phyloP scores from a whole-genome alignment of 2,329 filamentous ascomycete species.

The Eutypa lata region DNA sequence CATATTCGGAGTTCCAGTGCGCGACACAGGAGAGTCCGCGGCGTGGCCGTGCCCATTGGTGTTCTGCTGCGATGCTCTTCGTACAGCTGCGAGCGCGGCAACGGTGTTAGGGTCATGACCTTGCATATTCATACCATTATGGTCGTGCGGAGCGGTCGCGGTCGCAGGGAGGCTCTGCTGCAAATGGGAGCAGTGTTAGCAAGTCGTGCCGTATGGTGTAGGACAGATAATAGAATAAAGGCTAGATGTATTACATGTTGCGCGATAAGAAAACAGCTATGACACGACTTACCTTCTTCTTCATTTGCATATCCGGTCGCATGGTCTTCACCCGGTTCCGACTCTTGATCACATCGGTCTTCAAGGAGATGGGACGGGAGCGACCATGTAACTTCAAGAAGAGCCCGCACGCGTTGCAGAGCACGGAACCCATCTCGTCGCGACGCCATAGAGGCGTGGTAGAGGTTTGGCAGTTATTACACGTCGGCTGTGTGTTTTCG shows the following conservation, averaged over 20 bases:
- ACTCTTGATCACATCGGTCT: slow-evolving; percentile 99
- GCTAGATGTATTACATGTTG: neutral
- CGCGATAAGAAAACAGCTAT: neutral
- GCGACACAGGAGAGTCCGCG: slow-evolving; percentile 74
- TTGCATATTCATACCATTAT: slow-evolving; percentile 59
- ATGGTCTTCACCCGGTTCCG: slow-evolving; percentile 94
- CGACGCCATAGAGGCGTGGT: slow-evolving; percentile 96
- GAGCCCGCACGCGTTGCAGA: slow-evolving; percentile 97
- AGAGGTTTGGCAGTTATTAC: slow-evolving; percentile 93
- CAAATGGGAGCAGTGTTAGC: slow-evolving; percentile 4
- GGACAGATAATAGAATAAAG: no score
- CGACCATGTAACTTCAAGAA: slow-evolving; percentile 96
- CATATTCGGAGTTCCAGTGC: slow-evolving; percentile 73
- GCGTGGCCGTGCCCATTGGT: slow-evolving; percentile 71
- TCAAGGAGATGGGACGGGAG: slow-evolving; percentile 89
- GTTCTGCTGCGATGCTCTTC: slow-evolving; percentile 64
- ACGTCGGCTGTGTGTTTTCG: slow-evolving; percentile 79
- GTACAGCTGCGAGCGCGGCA: slow-evolving; percentile 47
- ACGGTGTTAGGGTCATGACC: slow-evolving; percentile 53
- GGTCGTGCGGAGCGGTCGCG: slow-evolving; percentile 32
- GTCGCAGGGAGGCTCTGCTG: slow-evolving; percentile 39
- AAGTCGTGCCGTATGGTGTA: neutral
- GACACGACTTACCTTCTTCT: slow-evolving; percentile 62
- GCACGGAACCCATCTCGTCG: slow-evolving; percentile 90
- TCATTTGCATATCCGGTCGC: slow-evolving; percentile 72